Evolutionary conservation across 768 basidiomycete genomes (phyloP).

Genomic region (Tricholoma sp.): DNA sequence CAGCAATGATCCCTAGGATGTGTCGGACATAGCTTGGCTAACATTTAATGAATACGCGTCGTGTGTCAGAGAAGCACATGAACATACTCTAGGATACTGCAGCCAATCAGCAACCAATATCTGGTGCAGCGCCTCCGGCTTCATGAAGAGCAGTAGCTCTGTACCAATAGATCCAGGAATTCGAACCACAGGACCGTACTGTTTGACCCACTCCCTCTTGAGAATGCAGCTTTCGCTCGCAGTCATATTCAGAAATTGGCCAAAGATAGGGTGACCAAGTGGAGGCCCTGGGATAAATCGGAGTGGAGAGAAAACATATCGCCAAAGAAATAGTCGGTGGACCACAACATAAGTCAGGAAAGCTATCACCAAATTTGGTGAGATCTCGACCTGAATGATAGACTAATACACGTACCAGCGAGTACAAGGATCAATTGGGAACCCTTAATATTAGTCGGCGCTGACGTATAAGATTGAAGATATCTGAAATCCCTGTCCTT

Average conservation of each 20-base stretch:
- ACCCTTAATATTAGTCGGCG: no score
- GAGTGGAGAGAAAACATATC: constrained; percentile 25
- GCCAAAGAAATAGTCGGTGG: constrained; percentile 25
- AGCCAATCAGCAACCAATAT: constrained; percentile 41
- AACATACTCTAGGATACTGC: constrained; percentile 37
- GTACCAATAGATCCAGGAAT: constrained; percentile 40
- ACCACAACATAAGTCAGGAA: constrained; percentile 8
- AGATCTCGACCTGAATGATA: no score
- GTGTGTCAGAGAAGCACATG: not conserved
- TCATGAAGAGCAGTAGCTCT: constrained; percentile 39
- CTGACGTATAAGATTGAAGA: no score
- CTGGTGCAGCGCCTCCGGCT: constrained; percentile 39
- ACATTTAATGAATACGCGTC: not conserved
- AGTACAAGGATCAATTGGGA: no score
- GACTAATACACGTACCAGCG: no score
- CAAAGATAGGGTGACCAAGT: constrained; percentile 18
- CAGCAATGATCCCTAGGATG: constrained; percentile 35
- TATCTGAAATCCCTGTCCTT: no score
- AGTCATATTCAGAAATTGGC: constrained; percentile 7
- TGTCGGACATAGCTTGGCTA: constrained; percentile 41
- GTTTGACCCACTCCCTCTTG: constrained; percentile 41
- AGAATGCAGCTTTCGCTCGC: constrained; percentile 35
- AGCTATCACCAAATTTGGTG: not conserved
- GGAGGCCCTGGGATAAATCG: constrained; percentile 23
- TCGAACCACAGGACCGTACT: constrained; percentile 40